Base-by-base conservation (phyloP, 805 yeast species). In the Blastobotrys parvus region DNA sequence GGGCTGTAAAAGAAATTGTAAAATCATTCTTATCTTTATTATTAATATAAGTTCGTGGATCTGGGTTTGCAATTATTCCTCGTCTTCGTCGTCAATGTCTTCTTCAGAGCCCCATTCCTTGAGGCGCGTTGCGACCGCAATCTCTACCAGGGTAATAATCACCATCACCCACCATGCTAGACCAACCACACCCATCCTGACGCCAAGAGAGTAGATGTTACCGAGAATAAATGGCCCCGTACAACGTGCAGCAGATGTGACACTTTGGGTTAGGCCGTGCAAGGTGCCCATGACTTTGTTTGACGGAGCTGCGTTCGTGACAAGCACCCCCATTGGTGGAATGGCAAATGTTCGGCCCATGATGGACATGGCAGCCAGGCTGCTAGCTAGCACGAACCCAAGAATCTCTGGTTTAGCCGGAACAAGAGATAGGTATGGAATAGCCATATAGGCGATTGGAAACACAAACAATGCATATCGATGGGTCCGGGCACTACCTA, bases 401-500 rank as follows among this genome's bases (percentile, higher is more conserved):
- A n/a, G n/a, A n/a, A n/a, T n/a, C n/a, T n/a, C n/a, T n/a, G n/a
- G n/a, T 8, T 19, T 35, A 15, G 41, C 47, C 3, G 54, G 55
- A 4, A 51, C 21, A 21, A 45, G 45, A 2, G 58, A 47, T 13
- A 70, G 55, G 48, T 65, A 74, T 7, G 83, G 83, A 1, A 74
- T 52, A 16, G 65, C 21, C 10, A 68, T 49, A 52, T 75, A 76
- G 13, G 68, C 57, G 1, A 71, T 43, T 10, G 80, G 78, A 51
- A 70, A 73, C 4, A 70, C 46, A 15, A 60, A 49, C 20, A 69
- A 58, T 11, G 76, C 63, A 1, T 60, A 41, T 39, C 72, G 61
- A 53, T 67, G 74, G 17, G 71, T 64, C 5, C 59, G 54, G 27
- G 77, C 62, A 17, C 75, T 65, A 33, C 69, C 69, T 46, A 67